phyloP scores from a whole-genome alignment of 2,329 filamentous ascomycete genomes.

The Aspergillus sp. region DNA sequence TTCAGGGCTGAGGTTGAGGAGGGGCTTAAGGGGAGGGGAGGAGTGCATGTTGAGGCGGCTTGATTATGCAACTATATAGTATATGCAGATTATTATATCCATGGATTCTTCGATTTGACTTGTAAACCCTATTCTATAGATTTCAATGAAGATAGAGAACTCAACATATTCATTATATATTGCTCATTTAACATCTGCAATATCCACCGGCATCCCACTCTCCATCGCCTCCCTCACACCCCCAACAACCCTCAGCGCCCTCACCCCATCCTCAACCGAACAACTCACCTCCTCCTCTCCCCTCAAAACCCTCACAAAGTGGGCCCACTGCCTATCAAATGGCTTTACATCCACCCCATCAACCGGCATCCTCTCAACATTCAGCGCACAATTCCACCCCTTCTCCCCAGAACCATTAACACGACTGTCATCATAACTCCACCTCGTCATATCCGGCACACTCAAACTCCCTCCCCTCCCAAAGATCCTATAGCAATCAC shows the following conservation, averaged over 20 bases:
- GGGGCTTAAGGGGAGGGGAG: constrained; percentile 10
- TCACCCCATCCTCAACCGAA: constrained; percentile 50
- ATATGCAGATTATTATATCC: not conserved
- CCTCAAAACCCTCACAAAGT: constrained; percentile 53
- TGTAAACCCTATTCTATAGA: not conserved
- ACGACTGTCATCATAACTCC: constrained; percentile 49
- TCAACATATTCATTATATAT: not conserved
- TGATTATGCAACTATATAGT: not conserved
- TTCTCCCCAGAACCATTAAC: constrained; percentile 27
- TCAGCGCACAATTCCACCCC: constrained; percentile 45
- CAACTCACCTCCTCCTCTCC: constrained; percentile 48
- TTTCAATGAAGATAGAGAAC: not conserved
- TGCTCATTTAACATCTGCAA: constrained; percentile 4
- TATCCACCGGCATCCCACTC: constrained; percentile 36
- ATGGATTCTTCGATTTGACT: too few relatives aligned
- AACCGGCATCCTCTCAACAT: constrained; percentile 30
- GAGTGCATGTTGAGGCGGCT: constrained; percentile 3
- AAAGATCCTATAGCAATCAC: constrained; percentile 56
- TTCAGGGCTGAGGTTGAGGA: constrained; percentile 31
- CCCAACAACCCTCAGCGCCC: constrained; percentile 54
- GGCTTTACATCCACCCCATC: constrained; percentile 37
- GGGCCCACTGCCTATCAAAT: constrained; percentile 54
- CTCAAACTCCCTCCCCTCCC: constrained; percentile 53
- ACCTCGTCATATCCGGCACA: constrained; percentile 54
- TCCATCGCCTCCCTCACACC: constrained; percentile 50